These are phyloP conservation scores for Diaporthe ampelina DNA, from an alignment of 2,329 filamentous ascomycete genomes.

Conservation along the genomic window DNA sequence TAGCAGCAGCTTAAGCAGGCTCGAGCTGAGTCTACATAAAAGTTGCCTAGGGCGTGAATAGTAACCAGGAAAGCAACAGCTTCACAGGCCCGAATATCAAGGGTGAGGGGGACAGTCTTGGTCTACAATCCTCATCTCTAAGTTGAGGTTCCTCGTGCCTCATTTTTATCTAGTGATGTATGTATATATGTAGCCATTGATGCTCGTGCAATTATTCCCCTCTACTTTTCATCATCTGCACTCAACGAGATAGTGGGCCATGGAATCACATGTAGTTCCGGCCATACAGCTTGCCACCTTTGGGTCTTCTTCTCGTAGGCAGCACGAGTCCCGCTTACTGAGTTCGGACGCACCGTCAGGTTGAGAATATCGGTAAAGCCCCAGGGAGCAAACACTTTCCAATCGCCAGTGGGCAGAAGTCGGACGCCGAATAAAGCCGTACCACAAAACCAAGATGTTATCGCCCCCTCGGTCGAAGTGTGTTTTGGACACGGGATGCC, in stretches of 20 bases:
- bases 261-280: conserved; percentile 45
- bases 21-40: too few relatives aligned
- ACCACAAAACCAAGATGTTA: conserved; percentile 53
- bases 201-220: background rate
- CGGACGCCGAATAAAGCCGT: conserved; percentile 52
- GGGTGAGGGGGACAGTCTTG: background rate
- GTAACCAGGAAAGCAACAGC: background rate
- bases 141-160: background rate
- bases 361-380: conserved; percentile 54
- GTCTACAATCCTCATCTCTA: background rate
- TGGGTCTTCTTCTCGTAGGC: conserved; percentile 50
- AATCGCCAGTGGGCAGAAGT: conserved; percentile 45
- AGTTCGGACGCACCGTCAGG: conserved; percentile 52
- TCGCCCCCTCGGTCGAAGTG: conserved; percentile 50
- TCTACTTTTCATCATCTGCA: background rate
- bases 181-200: background rate
- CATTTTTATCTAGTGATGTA: background rate
- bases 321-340: conserved; percentile 47
- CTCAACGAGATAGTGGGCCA: conserved; percentile 23
- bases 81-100: background rate
- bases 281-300: conserved; percentile 51
- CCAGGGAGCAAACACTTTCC: conserved; percentile 53
- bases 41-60: background rate
- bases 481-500: conserved; percentile 50
- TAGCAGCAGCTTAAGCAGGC: too few relatives aligned